Evolutionary conservation across 306 rosid species (phyloP), one percentile per base, ranked within the genome.

Genomic region (Styphnolobium japonicum): DNA sequence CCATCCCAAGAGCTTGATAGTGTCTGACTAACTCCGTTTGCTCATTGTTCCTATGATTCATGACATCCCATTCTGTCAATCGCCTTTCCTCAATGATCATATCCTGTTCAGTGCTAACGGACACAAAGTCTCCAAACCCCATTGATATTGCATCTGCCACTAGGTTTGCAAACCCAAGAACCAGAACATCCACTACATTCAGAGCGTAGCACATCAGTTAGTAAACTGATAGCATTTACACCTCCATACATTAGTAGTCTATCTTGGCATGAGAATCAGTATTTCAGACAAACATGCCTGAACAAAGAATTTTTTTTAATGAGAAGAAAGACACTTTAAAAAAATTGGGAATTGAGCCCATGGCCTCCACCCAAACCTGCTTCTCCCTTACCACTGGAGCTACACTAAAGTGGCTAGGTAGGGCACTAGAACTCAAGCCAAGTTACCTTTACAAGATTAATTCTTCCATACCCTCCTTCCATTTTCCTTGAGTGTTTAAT

Each of bases 101-200:
- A 11, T 83, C 91, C 65, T 83, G 80, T 75, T 86, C 89, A 0
- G 87, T 81, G 63, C 80, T 79, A 64, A 78, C 84, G 0, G 97
- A 84, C 31, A 86, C 67, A 60, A 4, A 86, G 75, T 92, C 92
- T n/a, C 95, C 93, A n/a, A 90, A 83, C 64, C 92, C 91, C 97
- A 84, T 90, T 4, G 91, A 92, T 79, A 90, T 88, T 80, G 90
- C 95, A 79, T 92, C 93, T 8, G 92, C 95, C 43, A 88, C 90
- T 36, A 92, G 80, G 81, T 92, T 90, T 21, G 91, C 87, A 82
- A 90, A 82, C 42, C 96, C 96, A 27, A 89, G 88, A 75, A 89
- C 93, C 83, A 87, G 67, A 53, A 89, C 89, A 45, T 77, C 87
- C 78, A 56, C 91, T 88, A 8, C 70, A 33, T 52, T 29, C 66